A percentile compares a stretch with the other conserved stretches of the same genome.
Evolutionary conservation across 768 basidiomycete genomes (phyloP).

Genomic region (Boletus eberwhitei): DNA sequence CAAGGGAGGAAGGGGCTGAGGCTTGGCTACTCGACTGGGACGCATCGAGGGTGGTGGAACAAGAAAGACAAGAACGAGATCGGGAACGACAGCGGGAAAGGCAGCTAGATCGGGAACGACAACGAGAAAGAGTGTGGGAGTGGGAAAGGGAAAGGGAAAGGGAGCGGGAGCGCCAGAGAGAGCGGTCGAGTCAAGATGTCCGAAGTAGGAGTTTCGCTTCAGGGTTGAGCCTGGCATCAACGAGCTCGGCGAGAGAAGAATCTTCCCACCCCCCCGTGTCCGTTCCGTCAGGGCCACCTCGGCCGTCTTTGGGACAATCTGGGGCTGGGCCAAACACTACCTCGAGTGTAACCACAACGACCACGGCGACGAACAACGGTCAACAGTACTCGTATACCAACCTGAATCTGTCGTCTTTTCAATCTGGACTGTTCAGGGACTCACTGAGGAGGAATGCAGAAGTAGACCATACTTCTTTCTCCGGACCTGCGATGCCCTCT

Average conservation of each 20-base stretch:
- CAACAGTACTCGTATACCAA: conserved; percentile 29
- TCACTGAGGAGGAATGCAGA: conserved; percentile 29
- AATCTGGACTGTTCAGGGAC: conserved; percentile 32
- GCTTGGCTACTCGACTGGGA: conserved; percentile 22
- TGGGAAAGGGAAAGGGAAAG: conserved; percentile 24
- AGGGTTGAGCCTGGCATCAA: conserved; percentile 11
- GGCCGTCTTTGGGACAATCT: conserved; percentile 8
- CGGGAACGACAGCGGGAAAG: conserved; percentile 8
- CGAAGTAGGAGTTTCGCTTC: conserved; percentile 16
- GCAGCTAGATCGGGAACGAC: conserved; percentile 12
- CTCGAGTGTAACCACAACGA: background rate
- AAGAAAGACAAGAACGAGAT: conserved; percentile 4
- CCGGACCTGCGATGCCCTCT: conserved; percentile 3
- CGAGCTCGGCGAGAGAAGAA: conserved; percentile 20
- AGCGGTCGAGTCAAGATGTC: conserved; percentile 12
- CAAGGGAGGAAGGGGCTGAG: conserved; percentile 10
- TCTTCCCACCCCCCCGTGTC: background rate
- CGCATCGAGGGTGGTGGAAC: conserved; percentile 6
- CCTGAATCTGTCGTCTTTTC: conserved; percentile 30
- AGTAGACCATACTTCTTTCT: conserved; percentile 18
- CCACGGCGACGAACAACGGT: conserved; percentile 6
- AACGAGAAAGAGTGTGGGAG: conserved; percentile 17
- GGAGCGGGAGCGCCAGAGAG: conserved; percentile 17
- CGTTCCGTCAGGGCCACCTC: background rate
- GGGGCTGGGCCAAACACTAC: conserved; percentile 1